These are phyloP conservation scores for Phytophthora uliginosa DNA, from an alignment of 352 stramenopile genomes.

Conservation along the genomic window DNA sequence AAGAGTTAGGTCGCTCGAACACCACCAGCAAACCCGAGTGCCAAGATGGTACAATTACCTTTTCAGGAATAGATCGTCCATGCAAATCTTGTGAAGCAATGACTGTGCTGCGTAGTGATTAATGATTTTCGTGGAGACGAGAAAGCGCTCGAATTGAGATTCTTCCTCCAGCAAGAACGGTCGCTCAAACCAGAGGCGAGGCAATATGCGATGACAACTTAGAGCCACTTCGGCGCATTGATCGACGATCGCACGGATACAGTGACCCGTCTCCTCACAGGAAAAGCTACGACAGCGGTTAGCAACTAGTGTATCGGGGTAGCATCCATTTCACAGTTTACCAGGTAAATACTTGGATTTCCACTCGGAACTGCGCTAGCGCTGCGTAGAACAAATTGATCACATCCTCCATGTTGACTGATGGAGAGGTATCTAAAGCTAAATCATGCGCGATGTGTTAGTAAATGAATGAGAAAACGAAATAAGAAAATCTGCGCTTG, in stretches of 20 bases:
- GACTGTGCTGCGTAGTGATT: slow-evolving; percentile 77
- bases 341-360: slow-evolving; percentile 63
- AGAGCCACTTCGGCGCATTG: slow-evolving; percentile 62
- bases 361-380: slow-evolving; percentile 66
- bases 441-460: not conserved
- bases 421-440: slow-evolving; percentile 1
- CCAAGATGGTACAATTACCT: slow-evolving; percentile 30
- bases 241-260: slow-evolving; percentile 65
- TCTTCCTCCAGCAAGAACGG: slow-evolving; percentile 82
- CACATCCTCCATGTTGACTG: slow-evolving; percentile 11
- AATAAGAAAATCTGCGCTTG: not conserved
- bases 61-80: slow-evolving; percentile 64
- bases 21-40: not conserved
- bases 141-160: slow-evolving; percentile 79
- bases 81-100: slow-evolving; percentile 70
- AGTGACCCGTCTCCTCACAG: slow-evolving; percentile 44
- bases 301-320: not conserved
- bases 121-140: slow-evolving; percentile 73
- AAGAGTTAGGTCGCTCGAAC: slow-evolving; percentile 13
- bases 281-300: slow-evolving; percentile 36
- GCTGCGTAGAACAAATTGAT: slow-evolving; percentile 61
- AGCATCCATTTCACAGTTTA: slow-evolving; percentile 7
- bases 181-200: slow-evolving; percentile 79
- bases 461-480: not conserved
- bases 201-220: slow-evolving; percentile 50